Base-by-base conservation (phyloP, 306 rosid species). In the Fragaria ananassa region DNA sequence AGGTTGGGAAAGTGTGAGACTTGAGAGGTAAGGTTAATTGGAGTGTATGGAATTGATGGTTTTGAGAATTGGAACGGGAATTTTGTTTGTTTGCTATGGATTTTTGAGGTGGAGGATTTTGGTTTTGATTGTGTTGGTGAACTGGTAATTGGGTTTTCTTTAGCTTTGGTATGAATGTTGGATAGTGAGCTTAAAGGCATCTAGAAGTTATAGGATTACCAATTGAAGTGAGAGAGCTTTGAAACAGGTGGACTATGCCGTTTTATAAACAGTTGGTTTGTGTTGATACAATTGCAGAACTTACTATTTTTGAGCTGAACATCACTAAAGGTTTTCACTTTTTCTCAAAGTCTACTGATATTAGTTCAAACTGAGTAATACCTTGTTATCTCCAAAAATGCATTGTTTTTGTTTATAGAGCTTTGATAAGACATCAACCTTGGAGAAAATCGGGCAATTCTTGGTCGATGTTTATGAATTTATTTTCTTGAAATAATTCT, bases 401-500 rank as follows among this genome's bases (percentile, higher is more conserved):
- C 74, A 10, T 66, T 53, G 9, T 58, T 51, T 51, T 31, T 27
- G 58, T 68, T 42, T 25, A 41, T 18, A 27, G 21, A 49, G 25
- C 10, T 58, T 46, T 47, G 49, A 14, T 58, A 34, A 17, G 39
- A 19, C 4, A 31, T 51, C 29, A 44, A 51, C 51, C 51, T 10
- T 47, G 57, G 35, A 50, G 42, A 15, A 65, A 15, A 23, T 78
- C 49, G 53, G 35, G 73, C 71, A 35, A 21, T 27, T 54, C 31
- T 74, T 76, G n/a, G 3, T 72, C 71, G 66, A 53, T 51, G 39
- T 50, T 70, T 71, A 45, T 71, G 80, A 29, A 70, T 76, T 81
- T 76, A 12, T 54, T 78, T 79, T 61, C 68, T 18, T 80, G 65
- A 51, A 77, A 68, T 81, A 62, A 80, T 6, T 71, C 49, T 29